These are phyloP conservation scores for Epichloe glyceriae DNA, from an alignment of 2,329 filamentous ascomycete genomes.

Conservation along the genomic window DNA sequence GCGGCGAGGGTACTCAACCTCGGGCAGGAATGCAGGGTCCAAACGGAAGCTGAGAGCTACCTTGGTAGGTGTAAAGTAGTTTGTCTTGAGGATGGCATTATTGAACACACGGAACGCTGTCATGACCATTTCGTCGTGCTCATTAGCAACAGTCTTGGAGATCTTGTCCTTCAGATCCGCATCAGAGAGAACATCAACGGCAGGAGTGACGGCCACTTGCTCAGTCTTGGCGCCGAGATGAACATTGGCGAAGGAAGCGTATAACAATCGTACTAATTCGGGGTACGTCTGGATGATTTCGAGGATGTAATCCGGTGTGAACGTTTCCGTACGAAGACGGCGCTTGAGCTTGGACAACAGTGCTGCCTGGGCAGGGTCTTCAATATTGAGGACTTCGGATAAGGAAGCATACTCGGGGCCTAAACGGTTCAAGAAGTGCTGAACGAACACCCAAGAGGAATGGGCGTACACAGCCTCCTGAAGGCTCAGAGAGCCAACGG, in stretches of 20 bases:
- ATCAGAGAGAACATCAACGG: slow-evolving; percentile 61
- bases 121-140: slow-evolving; percentile 98
- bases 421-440: slow-evolving; percentile 94
- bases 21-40: slow-evolving; percentile 76
- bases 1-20: slow-evolving; percentile 83
- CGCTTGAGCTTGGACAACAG: slow-evolving; percentile 91
- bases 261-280: slow-evolving; percentile 71
- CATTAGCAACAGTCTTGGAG: slow-evolving; percentile 68
- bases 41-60: slow-evolving; percentile 94
- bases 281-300: slow-evolving; percentile 94
- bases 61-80: slow-evolving; percentile 95
- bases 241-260: slow-evolving; percentile 80
- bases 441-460: slow-evolving; percentile 93
- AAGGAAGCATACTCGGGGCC: slow-evolving; percentile 86
- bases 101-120: slow-evolving; percentile 95
- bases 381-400: slow-evolving; percentile 63
- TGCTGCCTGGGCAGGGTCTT: slow-evolving; percentile 75
- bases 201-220: slow-evolving; percentile 41
- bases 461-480: slow-evolving; percentile 97
- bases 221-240: slow-evolving; percentile 51
- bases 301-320: slow-evolving; percentile 94
- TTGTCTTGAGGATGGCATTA: slow-evolving; percentile 85
- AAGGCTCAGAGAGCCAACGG: slow-evolving; percentile 71
- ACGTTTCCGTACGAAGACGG: slow-evolving; percentile 87
- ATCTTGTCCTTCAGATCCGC: slow-evolving; percentile 63